phyloP scores from a whole-genome alignment of 2,329 filamentous ascomycete genomes.

The Epichloe amarillans region DNA sequence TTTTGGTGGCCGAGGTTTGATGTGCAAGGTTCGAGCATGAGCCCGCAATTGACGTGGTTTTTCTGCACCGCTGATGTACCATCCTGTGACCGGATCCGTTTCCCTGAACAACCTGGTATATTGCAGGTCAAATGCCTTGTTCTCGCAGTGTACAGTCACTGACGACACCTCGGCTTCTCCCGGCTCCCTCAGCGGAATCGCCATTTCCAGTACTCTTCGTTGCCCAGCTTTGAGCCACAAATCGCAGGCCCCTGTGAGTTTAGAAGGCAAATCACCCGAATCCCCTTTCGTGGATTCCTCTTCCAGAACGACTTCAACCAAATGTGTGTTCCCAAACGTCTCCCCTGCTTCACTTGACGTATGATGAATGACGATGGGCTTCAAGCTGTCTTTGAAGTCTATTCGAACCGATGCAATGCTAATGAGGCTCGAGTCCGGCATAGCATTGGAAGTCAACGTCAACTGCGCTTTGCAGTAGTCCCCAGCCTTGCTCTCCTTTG shows the following conservation, averaged over 20 bases:
- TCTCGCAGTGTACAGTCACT: slow-evolving; percentile 49
- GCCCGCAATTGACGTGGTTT: slow-evolving; percentile 34
- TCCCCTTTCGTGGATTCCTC: slow-evolving; percentile 14
- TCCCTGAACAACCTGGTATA: slow-evolving; percentile 45
- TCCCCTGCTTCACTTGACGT: slow-evolving; percentile 9
- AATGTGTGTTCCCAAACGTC: slow-evolving; percentile 7
- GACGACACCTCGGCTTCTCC: slow-evolving; percentile 59
- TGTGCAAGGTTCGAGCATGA: slow-evolving; percentile 46
- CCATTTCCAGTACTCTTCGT: slow-evolving; percentile 57
- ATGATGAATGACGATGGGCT: slow-evolving; percentile 39
- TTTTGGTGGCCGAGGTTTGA: slow-evolving; percentile 84
- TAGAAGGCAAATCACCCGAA: slow-evolving; percentile 16
- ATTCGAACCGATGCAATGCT: slow-evolving; percentile 38
- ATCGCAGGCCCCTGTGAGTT: slow-evolving; percentile 44
- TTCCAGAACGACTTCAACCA: slow-evolving; percentile 14
- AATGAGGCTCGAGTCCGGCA: slow-evolving; percentile 37
- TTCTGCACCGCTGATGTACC: slow-evolving; percentile 32
- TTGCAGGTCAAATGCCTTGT: slow-evolving; percentile 52
- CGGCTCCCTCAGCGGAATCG: slow-evolving; percentile 63
- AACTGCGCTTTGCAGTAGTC: slow-evolving; percentile 46
- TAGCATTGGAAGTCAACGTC: slow-evolving; percentile 41
- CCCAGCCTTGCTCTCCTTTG: slow-evolving; percentile 47
- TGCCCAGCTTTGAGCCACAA: slow-evolving; percentile 54
- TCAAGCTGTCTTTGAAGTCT: slow-evolving; percentile 44
- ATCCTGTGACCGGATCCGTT: slow-evolving; percentile 29